Evolutionary conservation across 352 stramenopile genomes (phyloP).

Genomic region (Phytopythium delawarense): DNA sequence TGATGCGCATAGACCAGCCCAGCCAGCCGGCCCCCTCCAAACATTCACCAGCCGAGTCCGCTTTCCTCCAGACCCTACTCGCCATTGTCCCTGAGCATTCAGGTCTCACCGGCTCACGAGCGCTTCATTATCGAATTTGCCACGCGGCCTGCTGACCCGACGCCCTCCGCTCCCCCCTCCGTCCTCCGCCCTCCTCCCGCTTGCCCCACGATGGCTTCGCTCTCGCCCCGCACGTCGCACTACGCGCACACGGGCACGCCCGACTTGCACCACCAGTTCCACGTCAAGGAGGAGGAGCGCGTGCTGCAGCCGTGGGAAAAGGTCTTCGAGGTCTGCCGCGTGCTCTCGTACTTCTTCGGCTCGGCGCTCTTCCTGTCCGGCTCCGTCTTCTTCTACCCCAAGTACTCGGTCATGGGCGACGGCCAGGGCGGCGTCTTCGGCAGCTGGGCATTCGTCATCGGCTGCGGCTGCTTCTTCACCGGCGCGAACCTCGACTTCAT

Average conservation of each 20-base stretch:
- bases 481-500: conserved; percentile 74
- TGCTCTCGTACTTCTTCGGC: conserved; percentile 53
- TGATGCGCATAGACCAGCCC: neutral
- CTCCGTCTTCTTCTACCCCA: conserved; percentile 80
- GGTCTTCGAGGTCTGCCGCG: conserved; percentile 44
- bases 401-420: conserved; percentile 57
- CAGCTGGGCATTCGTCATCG: conserved; percentile 67
- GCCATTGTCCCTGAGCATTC: neutral
- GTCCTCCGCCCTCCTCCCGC: neutral
- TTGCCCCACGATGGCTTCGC: neutral
- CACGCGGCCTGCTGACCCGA: neutral
- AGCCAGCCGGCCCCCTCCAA: neutral
- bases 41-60: neutral
- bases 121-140: conserved; percentile 4
- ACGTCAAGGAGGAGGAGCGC: neutral
- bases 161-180: neutral
- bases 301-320: conserved; percentile 37
- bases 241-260: conserved; percentile 11
- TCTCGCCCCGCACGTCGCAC: conserved; percentile 26
- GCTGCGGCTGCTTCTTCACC: conserved; percentile 63
- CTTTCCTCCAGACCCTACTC: neutral
- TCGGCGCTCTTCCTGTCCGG: conserved; percentile 70
- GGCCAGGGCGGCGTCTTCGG: conserved; percentile 58
- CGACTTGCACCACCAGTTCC: conserved; percentile 3
- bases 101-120: neutral